A percentile compares a stretch with the other conserved stretches of the same genome.
phyloP scores from a whole-genome alignment of 768 basidiomycete species.

The Chalciporus sphaerocephalus region DNA sequence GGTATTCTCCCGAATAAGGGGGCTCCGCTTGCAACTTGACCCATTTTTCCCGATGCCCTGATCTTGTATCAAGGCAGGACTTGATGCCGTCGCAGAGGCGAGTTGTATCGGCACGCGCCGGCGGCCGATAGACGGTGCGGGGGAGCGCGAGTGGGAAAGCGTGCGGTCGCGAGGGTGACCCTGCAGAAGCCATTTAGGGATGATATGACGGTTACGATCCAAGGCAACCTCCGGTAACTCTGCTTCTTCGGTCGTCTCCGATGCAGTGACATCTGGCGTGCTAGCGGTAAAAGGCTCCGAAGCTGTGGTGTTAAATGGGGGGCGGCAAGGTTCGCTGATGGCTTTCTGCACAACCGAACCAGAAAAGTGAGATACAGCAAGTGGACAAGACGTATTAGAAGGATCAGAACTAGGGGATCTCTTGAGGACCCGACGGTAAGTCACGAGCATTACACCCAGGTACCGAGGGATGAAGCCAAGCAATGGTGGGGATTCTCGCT shows the following conservation, averaged over 20 bases:
- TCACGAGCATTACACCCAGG: constrained; percentile 97
- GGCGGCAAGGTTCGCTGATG: constrained; percentile 23
- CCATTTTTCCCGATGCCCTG: constrained; percentile 18
- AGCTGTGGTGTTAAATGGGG: constrained; percentile 2
- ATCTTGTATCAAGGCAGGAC: constrained; percentile 55
- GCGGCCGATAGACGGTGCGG: constrained; percentile 26
- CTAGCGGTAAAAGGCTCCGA: background rate
- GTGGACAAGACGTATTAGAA: constrained; percentile 9
- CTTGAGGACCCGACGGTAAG: constrained; percentile 77
- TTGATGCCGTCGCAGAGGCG: constrained; percentile 58
- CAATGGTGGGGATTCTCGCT: constrained; percentile 87
- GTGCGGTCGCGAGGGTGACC: constrained; percentile 46
- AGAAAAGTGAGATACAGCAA: constrained; percentile 19
- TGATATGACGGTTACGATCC: constrained; percentile 91
- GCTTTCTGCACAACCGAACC: constrained; percentile 28
- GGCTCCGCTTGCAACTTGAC: constrained; percentile 33
- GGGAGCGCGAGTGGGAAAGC: constrained; percentile 40
- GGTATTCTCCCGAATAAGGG: constrained; percentile 39
- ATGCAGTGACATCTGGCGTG: constrained; percentile 28
- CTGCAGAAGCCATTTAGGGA: constrained; percentile 87
- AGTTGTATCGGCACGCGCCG: constrained; percentile 41
- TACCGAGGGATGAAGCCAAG: constrained; percentile 96
- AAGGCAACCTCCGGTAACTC: constrained; percentile 94
- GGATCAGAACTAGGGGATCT: constrained; percentile 21
- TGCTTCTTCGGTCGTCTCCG: constrained; percentile 56